phyloP scores from a whole-genome alignment of 257 asterid species.

The Nicotiana tomentosiformis region DNA sequence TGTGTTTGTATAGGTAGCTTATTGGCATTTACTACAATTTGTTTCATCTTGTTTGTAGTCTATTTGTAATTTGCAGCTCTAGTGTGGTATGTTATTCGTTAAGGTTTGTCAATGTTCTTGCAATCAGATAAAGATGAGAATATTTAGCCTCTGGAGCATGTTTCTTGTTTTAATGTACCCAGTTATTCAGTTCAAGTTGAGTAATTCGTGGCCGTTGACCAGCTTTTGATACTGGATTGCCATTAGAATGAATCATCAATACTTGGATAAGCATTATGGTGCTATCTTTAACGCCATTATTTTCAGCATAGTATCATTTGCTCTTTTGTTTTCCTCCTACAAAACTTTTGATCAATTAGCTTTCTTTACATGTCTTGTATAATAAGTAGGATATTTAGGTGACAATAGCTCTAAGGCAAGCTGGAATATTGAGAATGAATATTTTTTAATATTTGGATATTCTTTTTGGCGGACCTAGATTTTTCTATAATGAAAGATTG shows the following conservation, averaged over 20 bases:
- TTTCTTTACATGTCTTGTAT: not conserved
- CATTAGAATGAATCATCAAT: not conserved
- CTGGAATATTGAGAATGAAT: not conserved
- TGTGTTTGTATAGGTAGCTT: slow-evolving; percentile 77
- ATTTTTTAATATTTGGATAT: not conserved
- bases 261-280: not conserved
- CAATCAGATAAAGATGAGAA: slow-evolving; percentile 28
- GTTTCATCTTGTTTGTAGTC: slow-evolving; percentile 50
- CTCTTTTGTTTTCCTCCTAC: not conserved
- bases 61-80: slow-evolving; percentile 72
- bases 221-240: not conserved
- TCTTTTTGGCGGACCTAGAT: not conserved
- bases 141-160: not conserved
- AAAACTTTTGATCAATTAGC: not conserved
- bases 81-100: slow-evolving; percentile 66
- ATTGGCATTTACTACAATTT: slow-evolving; percentile 35
- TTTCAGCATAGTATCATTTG: not conserved
- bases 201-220: not conserved
- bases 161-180: not conserved
- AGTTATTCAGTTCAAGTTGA: not conserved
- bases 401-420: not conserved
- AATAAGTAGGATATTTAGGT: not conserved
- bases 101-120: slow-evolving; percentile 66
- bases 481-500: not conserved
- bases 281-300: not conserved